Evolutionary conservation across 225 moss, liverwort and hornwort genomes (phyloP), one percentile per base, ranked within the genome.

Genomic region (Straminergon stramineum): DNA sequence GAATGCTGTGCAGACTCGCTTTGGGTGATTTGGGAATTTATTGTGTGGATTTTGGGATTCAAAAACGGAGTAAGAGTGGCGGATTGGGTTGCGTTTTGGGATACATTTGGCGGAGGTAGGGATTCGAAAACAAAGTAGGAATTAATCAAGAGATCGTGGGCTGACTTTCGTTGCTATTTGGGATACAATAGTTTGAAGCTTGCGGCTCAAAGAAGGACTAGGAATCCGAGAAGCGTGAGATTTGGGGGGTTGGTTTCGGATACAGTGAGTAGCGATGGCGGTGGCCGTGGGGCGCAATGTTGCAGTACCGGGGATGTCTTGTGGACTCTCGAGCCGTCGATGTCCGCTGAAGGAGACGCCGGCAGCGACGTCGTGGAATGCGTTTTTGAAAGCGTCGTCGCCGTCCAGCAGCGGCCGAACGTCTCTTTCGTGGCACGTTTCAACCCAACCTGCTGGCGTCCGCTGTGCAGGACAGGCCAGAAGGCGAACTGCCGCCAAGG

Each of bases 341-440:
- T 32, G 55, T 39, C 37, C 45, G 66, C 27, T 75, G n/a, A 73
- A 85, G 66, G 87, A 90, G 55, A 55, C 84, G 74, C 43, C 83
- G 78, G 9, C 80, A 63, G 43, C 77, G 45, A 13, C 76, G 82
- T 66, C 89, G 57, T 87, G 89, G 90, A 83, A 93, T 82, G 85
- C 90, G 30, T 80, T 66, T 27, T 73, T 63, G 88, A 78, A 90
- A 56, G 82, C 87, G 64, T 87, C 92, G 39, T 85, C 86, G 73
- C 91, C 91, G 82, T 91, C 91, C 48, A 91, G 91, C 79, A 91
- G 91, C 83, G 89, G 92, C 65, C 80, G 90, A 32, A 21, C 81
- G 68, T 70, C 57, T 48, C 26, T 90, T 52, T 89, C 88, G 35
- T 89, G 90, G 92, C 90, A 73, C 20, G 71, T 89, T 52, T 87